These are phyloP conservation scores for Kwoniella dendrophila DNA, from an alignment of 768 basidiomycete genomes.

Conservation along the genomic window DNA sequence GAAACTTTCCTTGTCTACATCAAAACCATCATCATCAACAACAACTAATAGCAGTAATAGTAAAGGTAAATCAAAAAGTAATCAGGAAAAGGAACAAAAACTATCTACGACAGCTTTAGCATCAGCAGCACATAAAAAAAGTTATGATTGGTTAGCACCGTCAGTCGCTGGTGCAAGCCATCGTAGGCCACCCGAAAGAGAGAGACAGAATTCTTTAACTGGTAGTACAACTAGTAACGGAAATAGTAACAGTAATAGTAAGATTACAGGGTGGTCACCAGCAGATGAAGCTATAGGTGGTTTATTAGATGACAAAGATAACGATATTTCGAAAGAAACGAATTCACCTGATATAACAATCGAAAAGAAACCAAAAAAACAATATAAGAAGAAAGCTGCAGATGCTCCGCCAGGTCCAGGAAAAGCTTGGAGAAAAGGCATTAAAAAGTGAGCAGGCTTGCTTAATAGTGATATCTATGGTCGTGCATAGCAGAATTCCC, in stretches of 20 bases:
- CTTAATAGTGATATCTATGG: neutral
- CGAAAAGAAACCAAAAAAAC: conserved; percentile 32
- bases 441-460: conserved; percentile 44
- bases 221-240: no score
- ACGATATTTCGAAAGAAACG: no score
- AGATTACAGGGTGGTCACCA: conserved; percentile 32
- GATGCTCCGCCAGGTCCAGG: conserved; percentile 34
- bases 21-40: neutral
- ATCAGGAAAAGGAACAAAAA: neutral
- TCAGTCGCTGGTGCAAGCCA: conserved; percentile 38
- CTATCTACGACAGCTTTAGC: neutral
- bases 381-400: conserved; percentile 31
- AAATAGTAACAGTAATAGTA: neutral
- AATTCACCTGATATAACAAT: neutral
- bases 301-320: conserved; percentile 21
- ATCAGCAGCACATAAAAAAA: conserved; percentile 38
- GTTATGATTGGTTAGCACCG: conserved; percentile 48
- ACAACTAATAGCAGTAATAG: conserved; percentile 7
- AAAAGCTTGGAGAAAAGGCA: conserved; percentile 38
- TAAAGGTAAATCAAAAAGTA: neutral
- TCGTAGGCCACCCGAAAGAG: conserved; percentile 36
- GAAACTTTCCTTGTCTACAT: conserved; percentile 3
- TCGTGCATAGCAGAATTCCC: neutral
- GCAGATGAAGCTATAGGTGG: conserved; percentile 28
- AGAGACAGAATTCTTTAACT: conserved; percentile 5